Base-by-base conservation (phyloP, 2,329 filamentous ascomycete genomes). In the Botryotinia globosa region DNA sequence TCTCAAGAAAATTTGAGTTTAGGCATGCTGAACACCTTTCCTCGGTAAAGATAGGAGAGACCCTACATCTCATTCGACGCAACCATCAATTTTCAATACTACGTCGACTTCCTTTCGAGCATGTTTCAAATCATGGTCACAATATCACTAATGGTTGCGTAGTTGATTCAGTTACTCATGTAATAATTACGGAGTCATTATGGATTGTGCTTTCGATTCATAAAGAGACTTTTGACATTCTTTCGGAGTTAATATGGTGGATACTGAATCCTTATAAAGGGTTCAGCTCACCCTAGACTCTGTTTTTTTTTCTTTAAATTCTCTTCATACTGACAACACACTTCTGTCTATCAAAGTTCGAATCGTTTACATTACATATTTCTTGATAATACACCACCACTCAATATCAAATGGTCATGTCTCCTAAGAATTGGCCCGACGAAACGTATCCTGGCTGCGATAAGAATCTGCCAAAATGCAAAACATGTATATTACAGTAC, bases 221-320 rank as follows among this genome's bases (percentile, higher is more conserved):
- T 51, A 51, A 14, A 58, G 54, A 62, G 7, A 42, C 4, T 39
- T 39, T 39, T 44, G 5, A 16, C 16, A 18, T 8, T 42, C 4
- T 29, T 4, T 29, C 3, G 7, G 25, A 42, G 59, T 29, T 25
- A 62, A 5, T 29, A 37, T 42, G 8, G 59, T 62, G 14, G 16
- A n/a, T 18, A 61, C 58, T 6, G 3, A 61, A 16, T 18, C 25
- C 14, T 10, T 6, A 4, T 29, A 62, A 62, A n/a, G 20, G 14
- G 3, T 12, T 42, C 14, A 4, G 25, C 0, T 3, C 29, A 8
- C 2, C 25, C 37, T 20, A 9, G 25, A 18, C 8, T 62, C 14
- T 18, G 3, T 9, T 3, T 42, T 29, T 22, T 42, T 20, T 12
- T 62, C 22, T 42, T 62, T 20, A 0, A 10, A 9, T 9, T 29